A percentile compares a stretch with the other conserved stretches of the same genome.
Evolutionary conservation across 2,329 filamentous ascomycete species (phyloP).

Genomic region (Neonectria sp.): DNA sequence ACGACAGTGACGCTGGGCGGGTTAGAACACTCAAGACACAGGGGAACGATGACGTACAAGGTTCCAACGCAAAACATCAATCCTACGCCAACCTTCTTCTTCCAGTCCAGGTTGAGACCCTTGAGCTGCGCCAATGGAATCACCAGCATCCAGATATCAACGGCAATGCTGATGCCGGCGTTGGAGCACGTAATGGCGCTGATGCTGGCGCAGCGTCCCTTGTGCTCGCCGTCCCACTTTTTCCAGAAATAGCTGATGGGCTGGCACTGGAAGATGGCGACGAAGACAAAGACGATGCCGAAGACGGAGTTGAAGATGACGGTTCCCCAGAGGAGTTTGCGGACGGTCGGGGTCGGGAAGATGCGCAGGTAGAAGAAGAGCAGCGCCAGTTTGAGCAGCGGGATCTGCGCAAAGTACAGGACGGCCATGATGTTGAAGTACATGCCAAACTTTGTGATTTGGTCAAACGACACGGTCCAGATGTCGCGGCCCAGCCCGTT

Average conservation of each 20-base stretch:
- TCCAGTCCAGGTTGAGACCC: conserved; percentile 60
- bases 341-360: conserved; percentile 60
- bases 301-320: conserved; percentile 57
- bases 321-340: conserved; percentile 59
- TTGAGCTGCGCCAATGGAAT: conserved; percentile 64
- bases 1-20: conserved; percentile 53
- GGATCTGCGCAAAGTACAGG: conserved; percentile 63
- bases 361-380: conserved; percentile 70
- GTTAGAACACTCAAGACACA: conserved; percentile 12
- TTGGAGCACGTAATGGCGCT: conserved; percentile 66
- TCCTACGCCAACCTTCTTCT: conserved; percentile 64
- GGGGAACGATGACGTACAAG: conserved; percentile 53
- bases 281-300: conserved; percentile 59
- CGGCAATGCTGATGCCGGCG: conserved; percentile 66
- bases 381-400: conserved; percentile 66
- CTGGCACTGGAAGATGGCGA: conserved; percentile 65
- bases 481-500: conserved; percentile 66
- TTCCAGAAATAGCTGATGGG: conserved; percentile 69
- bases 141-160: conserved; percentile 67
- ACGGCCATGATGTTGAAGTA: conserved; percentile 61
- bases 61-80: conserved; percentile 67
- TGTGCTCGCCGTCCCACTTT: conserved; percentile 63
- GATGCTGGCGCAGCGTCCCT: conserved; percentile 65
- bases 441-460: conserved; percentile 60
- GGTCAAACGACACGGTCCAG: conserved; percentile 61